Conservation (phyloP, 192 early-diverging fungal genomes). For the Dimargaris cristalligena region DNA sequence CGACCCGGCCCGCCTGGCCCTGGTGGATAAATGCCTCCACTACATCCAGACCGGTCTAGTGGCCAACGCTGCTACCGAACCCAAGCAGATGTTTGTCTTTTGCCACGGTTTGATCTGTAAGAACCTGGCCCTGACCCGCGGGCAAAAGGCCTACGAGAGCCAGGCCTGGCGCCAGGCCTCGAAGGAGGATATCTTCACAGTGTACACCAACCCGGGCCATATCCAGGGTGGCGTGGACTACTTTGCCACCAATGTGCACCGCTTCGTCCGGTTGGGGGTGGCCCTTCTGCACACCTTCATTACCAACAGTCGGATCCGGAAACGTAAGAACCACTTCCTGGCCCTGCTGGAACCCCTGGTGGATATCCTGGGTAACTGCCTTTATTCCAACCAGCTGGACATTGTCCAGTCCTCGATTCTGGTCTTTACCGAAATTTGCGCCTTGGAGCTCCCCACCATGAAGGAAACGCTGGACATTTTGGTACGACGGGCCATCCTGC, state of each 20-base stretch:
- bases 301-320: conserved; percentile 36
- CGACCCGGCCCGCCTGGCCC: conserved; percentile 48
- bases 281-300: conserved; percentile 52
- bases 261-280: conserved; percentile 89
- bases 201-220: conserved; percentile 49
- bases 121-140: conserved; percentile 55
- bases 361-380: conserved; percentile 52
- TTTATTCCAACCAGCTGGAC: conserved; percentile 66
- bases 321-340: conserved; percentile 35
- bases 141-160: conserved; percentile 32
- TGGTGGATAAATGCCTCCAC: conserved; percentile 65
- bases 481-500: conserved; percentile 58
- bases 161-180: conserved; percentile 20
- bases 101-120: conserved; percentile 74
- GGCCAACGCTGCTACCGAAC: conserved; percentile 48
- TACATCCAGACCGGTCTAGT: conserved; percentile 62
- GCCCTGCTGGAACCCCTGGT: conserved; percentile 69
- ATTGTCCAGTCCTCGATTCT: conserved; percentile 50
- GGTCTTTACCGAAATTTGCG: conserved; percentile 54
- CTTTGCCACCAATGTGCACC: conserved; percentile 68
- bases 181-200: conserved; percentile 32
- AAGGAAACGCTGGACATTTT: conserved; percentile 46
- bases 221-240: conserved; percentile 45
- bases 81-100: conserved; percentile 58
- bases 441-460: conserved; percentile 54